A percentile compares a stretch with the other conserved stretches of the same genome.
Conservation (phyloP, 108 stramenopile genomes). For the Cyclotella cryptica region DNA sequence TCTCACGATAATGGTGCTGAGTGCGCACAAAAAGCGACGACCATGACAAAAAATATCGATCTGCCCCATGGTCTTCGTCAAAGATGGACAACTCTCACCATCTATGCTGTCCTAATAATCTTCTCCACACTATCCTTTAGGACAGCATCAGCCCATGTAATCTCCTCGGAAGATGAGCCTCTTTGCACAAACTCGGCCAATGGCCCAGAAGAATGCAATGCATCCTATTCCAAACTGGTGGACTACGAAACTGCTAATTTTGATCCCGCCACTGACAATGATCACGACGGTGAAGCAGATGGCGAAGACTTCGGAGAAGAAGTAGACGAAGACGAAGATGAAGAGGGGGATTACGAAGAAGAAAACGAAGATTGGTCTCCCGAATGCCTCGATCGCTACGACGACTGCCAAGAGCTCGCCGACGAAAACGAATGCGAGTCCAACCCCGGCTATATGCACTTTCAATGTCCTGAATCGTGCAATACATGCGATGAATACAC, state of each 20-base stretch:
- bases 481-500: background rate
- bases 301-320: constrained; percentile 1
- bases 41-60: too few species aligned
- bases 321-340: background rate
- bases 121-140: background rate
- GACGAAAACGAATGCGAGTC: constrained; percentile 43
- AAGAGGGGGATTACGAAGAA: background rate
- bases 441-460: constrained; percentile 57
- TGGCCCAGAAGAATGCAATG: constrained; percentile 20
- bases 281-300: constrained; percentile 13
- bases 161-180: background rate
- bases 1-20: too few species aligned
- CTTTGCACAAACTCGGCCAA: constrained; percentile 9
- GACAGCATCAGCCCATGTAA: too few species aligned
- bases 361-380: background rate
- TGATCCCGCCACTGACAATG: too few species aligned
- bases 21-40: too few species aligned
- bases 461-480: constrained; percentile 14
- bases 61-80: too few species aligned
- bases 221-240: constrained; percentile 10
- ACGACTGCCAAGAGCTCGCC: constrained; percentile 45
- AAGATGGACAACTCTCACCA: background rate
- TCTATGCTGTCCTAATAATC: background rate
- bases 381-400: constrained; percentile 26
- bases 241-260: background rate